Evolutionary conservation across 306 rosid species (phyloP), one percentile per base, ranked within the genome.

Genomic region (Medicago ruthenica): DNA sequence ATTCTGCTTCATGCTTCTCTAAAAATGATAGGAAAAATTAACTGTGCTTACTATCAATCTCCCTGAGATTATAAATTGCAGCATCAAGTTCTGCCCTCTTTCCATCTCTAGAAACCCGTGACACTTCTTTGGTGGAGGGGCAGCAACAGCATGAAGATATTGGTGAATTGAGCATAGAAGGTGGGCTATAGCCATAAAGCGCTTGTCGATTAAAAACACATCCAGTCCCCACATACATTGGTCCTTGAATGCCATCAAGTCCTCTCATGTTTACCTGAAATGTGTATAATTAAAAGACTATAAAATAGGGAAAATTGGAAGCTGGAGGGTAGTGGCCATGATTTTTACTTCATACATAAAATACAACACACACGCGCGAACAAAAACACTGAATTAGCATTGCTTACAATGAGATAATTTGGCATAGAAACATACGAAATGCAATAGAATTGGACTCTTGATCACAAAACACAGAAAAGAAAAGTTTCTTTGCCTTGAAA

Each of bases 191-290:
- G 41, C 99, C 99, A 71, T 95, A 95, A 83, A 95, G 99, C 51
- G 99, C 97, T 71, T 95, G 99, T 90, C 99, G 76, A 62, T 95
- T 89, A 86, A 95, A 95, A 71, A 88, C 92, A 65, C 93, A 87
- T 68, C 99, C 99, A 68, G 97, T 95, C 9, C 99, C 99, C 73
- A 95, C 99, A 83, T 92, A 95, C 4, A 92, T 87, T 37, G 99
- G 99, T 80, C 99, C 99, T 87, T 95, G 97, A 76, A 95, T 89
- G 13, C 99, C 99, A 84, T 95, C 97, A 48, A 95, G 87, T 73
- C 99, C 99, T 88, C 88, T 95, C 99, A 95, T 95, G 85, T 95
- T 95, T 72, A 92, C 97, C 97, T 92, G 90, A 79, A 80, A 87
- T 82, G 37, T 58, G 45, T 80, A 53, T 22, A 48, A 84, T 71